Base-by-base conservation (phyloP, 1,139 yeast genomes). In the Wickerhamomyces sp. region DNA sequence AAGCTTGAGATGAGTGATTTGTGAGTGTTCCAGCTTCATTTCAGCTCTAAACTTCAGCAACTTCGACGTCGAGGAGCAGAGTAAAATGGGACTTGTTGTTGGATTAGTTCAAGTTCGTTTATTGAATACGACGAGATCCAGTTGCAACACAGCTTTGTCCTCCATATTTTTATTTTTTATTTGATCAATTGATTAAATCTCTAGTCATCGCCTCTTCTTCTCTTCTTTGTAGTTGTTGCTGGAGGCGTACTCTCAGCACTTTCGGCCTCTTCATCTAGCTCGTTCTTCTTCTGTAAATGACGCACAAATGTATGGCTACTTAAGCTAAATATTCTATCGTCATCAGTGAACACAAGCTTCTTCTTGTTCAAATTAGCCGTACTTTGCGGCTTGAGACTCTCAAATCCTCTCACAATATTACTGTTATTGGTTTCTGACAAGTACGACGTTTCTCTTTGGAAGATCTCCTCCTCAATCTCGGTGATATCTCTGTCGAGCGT, bases 401-500 rank as follows among this genome's bases (percentile, higher is more conserved):
- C 97, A 56, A 89, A 90, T 1, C 97, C 97, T 49, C 83, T 83
- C 26, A 89, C 85, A 26, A 92, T 82, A 58, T 88, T 50, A 70
- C 51, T 55, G 49, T 34, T 47, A 61, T 45, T 48, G 17, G 80
- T 70, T 43, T 84, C 90, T 38, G 81, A 77, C 40, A 92, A 76
- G 58, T 92, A 90, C 24, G 77, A 77, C 7, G 85, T 79, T 60
- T 92, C 97, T 47, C 78, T 78, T 42, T 80, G 83, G 63, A 80
- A 89, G n/a, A 92, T 82, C 41, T 77, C 75, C 46, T 88, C 96
- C 54, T 90, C 97, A 14, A 88, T 57, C 36, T 63, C 63, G 29
- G 73, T 74, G 39, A 87, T 69, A 49, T 76, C 76, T 31, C 76
- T 73, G 47, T 84, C 90, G 24, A 86, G 64, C 35, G 71, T 75